Percentiles rank a stretch among this genome's conserved stretches.
phyloP scores from a whole-genome alignment of 139 green algal species.

The Mesostigma viride region DNA sequence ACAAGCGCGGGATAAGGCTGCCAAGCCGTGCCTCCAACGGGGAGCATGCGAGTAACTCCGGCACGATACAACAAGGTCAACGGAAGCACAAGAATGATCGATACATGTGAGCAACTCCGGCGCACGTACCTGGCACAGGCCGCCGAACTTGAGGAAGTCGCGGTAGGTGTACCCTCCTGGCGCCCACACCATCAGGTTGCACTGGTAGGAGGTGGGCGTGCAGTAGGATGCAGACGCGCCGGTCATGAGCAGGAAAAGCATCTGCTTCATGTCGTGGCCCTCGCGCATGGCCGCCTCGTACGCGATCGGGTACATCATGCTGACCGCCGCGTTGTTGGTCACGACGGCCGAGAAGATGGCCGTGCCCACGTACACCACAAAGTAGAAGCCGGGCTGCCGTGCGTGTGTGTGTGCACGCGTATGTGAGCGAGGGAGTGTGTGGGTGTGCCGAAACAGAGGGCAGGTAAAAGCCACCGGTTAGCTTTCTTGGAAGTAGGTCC shows the following conservation, averaged over 20 bases:
- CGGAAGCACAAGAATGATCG: no score
- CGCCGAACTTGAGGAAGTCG: conserved; percentile 46
- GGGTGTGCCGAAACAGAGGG: no score
- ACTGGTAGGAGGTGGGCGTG: conserved; percentile 59
- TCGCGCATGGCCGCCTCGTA: background rate
- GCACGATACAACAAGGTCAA: no score
- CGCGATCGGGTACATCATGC: conserved; percentile 47
- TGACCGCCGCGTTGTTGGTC: conserved; percentile 51
- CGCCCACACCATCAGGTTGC: conserved; percentile 61
- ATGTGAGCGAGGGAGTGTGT: no score
- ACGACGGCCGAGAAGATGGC: conserved; percentile 47
- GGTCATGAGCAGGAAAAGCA: conserved; percentile 32
- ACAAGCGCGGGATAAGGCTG: no score
- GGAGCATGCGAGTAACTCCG: no score
- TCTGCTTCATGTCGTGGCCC: conserved; percentile 1
- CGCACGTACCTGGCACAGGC: conserved; percentile 39
- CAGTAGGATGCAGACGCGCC: conserved; percentile 46
- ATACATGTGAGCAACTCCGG: no score
- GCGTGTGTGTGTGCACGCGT: no score
- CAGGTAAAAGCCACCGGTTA: no score
- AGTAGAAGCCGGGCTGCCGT: conserved; percentile 31
- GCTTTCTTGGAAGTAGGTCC: no score
- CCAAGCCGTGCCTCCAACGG: no score
- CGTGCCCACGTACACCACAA: conserved; percentile 48
- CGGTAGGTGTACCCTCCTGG: conserved; percentile 48